Base-by-base conservation (phyloP, 1,139 yeast genomes). In the Candida pseudoviswanathii region DNA sequence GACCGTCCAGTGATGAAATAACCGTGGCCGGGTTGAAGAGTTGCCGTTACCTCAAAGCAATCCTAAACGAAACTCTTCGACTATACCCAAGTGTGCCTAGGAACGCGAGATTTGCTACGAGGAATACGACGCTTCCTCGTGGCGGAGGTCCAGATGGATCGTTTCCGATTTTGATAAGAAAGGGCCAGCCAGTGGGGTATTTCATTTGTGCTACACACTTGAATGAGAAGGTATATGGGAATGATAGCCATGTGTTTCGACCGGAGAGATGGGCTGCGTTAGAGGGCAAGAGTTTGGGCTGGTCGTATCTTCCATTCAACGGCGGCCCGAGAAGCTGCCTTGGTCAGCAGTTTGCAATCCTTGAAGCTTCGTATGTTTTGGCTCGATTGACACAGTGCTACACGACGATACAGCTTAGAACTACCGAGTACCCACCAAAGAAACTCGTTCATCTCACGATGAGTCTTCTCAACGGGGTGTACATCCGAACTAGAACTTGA, bases 11-110 rank as follows among this genome's bases (percentile, higher is more conserved):
- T 6, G 59, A 57, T 30, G 61, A 67, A 22, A 60, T 37, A 2
- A 22, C 70, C 2, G 69, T 79, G 53, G 83, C 78, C 52, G 61
- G 75, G 3, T 68, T 80, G 57, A 79, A 80, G 60, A 68, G 70
- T 51, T 77, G 81, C 58, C 67, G 65, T 42, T 79, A 78, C 58
- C 68, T 80, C 53, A 71, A 73, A 54, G 68, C 75, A 41, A 71
- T 77, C 41, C 57, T 81, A 40, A 78, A 77, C 57, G 85, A 80
- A 60, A 61, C 74, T 6, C 69, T 80, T 51, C 67, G 85, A 51
- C 53, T 79, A 57, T 77, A 78, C 54, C 85, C 85, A 3, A 68
- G 78, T 5, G 84, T 81, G 4, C 80, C 84, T 2, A 60, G 65
- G 54, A 80, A 80, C 58, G 63, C 68, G 52, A 67, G 85, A 45